A percentile compares a stretch with the other conserved stretches of the same genome.
Evolutionary conservation across 495 filamentous ascomycete species (phyloP).

Genomic region (Parachaetomium inaequale): DNA sequence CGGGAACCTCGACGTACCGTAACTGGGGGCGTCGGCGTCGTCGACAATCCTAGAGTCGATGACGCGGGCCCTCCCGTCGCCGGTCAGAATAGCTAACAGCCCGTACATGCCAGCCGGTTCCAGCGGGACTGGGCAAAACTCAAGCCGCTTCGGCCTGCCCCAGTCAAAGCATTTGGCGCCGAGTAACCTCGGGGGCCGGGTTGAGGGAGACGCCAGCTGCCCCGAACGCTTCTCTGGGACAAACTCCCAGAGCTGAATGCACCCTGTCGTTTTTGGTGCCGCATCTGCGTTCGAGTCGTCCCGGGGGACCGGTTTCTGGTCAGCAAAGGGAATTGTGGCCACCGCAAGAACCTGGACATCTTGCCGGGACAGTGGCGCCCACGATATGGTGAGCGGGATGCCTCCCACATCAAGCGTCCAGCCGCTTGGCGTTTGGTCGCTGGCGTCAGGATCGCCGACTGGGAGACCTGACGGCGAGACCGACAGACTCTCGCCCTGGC

Average conservation of each 20-base stretch:
- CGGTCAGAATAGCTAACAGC: constrained; percentile 40
- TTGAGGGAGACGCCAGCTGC: constrained; percentile 22
- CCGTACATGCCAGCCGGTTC: constrained; percentile 25
- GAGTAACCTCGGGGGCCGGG: constrained; percentile 28
- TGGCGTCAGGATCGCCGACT: constrained; percentile 14
- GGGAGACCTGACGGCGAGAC: constrained; percentile 24
- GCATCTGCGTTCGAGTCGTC: constrained; percentile 23
- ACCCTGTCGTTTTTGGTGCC: constrained; percentile 27
- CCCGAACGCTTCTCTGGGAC: constrained; percentile 16
- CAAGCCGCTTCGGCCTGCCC: constrained; percentile 42
- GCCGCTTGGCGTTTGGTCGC: constrained; percentile 28
- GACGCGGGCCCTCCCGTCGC: constrained; percentile 43
- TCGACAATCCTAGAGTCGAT: constrained; percentile 34
- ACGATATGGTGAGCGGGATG: constrained; percentile 42
- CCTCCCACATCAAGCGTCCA: constrained; percentile 48
- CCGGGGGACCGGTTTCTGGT: constrained; percentile 34
- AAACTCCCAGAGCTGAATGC: constrained; percentile 46
- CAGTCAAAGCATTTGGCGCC: constrained; percentile 38
- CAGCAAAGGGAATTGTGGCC: constrained; percentile 42
- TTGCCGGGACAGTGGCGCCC: constrained; percentile 38
- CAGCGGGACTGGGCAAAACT: constrained; percentile 45
- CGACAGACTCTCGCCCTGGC: constrained; percentile 30
- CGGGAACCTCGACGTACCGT: constrained; percentile 32
- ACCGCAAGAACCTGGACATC: constrained; percentile 43
- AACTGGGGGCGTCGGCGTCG: constrained; percentile 23